Base-by-base conservation (phyloP, 768 basidiomycete species). In the Boletus rubropictus region DNA sequence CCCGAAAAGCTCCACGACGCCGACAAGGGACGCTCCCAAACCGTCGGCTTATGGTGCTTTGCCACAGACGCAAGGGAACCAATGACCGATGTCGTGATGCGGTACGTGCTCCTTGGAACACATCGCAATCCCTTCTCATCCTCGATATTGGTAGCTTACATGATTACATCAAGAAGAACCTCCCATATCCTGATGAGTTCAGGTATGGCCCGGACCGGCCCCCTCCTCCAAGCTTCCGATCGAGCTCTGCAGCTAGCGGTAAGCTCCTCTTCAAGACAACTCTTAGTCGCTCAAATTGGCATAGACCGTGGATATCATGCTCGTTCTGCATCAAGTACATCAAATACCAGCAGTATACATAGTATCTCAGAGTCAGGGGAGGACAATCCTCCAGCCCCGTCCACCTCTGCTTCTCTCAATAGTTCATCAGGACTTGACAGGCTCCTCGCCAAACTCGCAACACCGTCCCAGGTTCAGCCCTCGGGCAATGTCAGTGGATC, bases 1-100 rank as follows among this genome's bases (percentile, higher is more conserved):
- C 74, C 75, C 11, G 76, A 77, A 35, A 61, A 69, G 28, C 53
- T 75, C 27, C 64, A 70, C 41, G 65, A 72, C 7, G 69, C 69
- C 36, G 73, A 77, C 53, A 84, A 84, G 58, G 84, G 82, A 15
- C 69, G 64, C 20, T 68, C 76, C 2, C 71, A 71, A 37, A 84
- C 79, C 1, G 75, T 87, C 48, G 85, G 86, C 14, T 67, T 90
- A 9, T 91, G 88, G 89, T 84, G 82, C 65, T 79, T 81, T 57
- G 73, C 80, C 7, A 79, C 79, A 7, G 81, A 82, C 39, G 76
- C 80, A 17, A 75, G 86, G 33, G 86, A 88, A 61, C 78, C 82
- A 20, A 73, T 90, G 68, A 76, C 78, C 41, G 79, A 85, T 47
- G 84, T 86, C 38, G 77, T 89, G 69, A 68, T 75, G 59, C 76